Evolutionary conservation across 2,329 filamentous ascomycete species (phyloP).

Genomic region (Colletotrichum gigasporum): DNA sequence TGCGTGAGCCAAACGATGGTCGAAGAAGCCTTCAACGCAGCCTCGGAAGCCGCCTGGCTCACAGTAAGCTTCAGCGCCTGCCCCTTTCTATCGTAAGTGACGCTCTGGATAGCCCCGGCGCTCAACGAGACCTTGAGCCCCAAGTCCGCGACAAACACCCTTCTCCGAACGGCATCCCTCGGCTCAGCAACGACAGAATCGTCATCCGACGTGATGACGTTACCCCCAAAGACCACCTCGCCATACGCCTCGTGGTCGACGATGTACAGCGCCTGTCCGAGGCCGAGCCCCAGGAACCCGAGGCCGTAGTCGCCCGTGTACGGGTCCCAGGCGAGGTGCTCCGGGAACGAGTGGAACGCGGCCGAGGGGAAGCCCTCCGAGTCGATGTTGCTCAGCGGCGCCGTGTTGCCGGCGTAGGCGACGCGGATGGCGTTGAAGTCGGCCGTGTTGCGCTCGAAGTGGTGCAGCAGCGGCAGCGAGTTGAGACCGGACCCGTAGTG

Average conservation of each 20-base stretch:
- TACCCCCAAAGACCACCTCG: conserved; percentile 59
- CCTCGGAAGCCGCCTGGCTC: neutral
- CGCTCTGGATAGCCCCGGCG: conserved; percentile 49
- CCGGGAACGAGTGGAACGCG: conserved; percentile 66
- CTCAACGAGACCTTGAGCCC: conserved; percentile 48
- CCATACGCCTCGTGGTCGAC: conserved; percentile 54
- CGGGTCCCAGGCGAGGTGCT: conserved; percentile 64
- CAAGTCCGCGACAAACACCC: conserved; percentile 58
- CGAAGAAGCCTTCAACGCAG: conserved; percentile 7
- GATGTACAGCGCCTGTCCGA: conserved; percentile 61
- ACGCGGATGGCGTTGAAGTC: conserved; percentile 62
- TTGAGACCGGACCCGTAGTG: conserved; percentile 70
- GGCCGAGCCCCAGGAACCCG: conserved; percentile 60
- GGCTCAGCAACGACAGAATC: conserved; percentile 46
- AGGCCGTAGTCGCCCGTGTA: conserved; percentile 67
- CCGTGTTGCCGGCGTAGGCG: conserved; percentile 63
- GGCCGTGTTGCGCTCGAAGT: conserved; percentile 56
- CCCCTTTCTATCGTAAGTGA: conserved; percentile 3
- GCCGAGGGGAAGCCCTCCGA: conserved; percentile 62
- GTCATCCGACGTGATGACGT: conserved; percentile 37
- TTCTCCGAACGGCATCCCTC: conserved; percentile 55
- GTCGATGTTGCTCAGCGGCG: conserved; percentile 64
- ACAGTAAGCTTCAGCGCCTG: conserved; percentile 10
- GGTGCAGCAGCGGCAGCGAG: conserved; percentile 61
- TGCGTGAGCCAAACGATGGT: conserved; percentile 18